Evolutionary conservation across 2,329 filamentous ascomycete species (phyloP), one percentile per base, ranked within the genome.

Genomic region (Trichoderma guizhouense): DNA sequence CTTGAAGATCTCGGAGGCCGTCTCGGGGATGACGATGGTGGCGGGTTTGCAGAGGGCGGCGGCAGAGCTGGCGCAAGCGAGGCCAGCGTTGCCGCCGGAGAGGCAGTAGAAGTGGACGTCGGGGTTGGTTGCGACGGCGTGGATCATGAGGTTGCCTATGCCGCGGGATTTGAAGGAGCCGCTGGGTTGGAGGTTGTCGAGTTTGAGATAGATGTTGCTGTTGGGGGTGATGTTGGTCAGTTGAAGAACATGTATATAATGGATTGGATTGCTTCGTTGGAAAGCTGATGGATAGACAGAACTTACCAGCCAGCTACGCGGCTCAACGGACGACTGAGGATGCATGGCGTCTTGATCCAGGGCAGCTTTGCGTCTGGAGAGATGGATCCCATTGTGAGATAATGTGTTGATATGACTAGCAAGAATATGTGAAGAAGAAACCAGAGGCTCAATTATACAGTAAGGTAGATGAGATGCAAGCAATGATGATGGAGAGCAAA

Each of bases 141-240:
- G 78, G 71, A 83, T 82, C 78, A 94, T 90, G 79, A 92, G 87
- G 80, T 92, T 88, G 64, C 93, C 92, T 73, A 95, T 89, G 34
- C 92, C 93, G 75, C 89, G 87, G 61, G 92, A 95, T 81, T 97
- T 96, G 89, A 97, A 97, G 51, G 92, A 95, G 74, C 92, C 92
- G 26, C 91, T 92, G 5, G 93, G 94, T 78, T 97, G 94, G 69
- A 94, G 88, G 79, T 92, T 93, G 77, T 97, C 93, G 74, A 96
- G 88, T 81, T 97, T 97, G 77, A 97, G 89, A 81, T 92, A 93
- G 80, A 97, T 89, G 83, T 92, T 91, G 84, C 92, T 87, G 73
- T 47, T 12, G 15, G 24, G 34, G 7, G 5, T 26, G 28, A n/a
- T 58, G 55, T 60, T 60, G n/a, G 28, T 60, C 3, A 57, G 53